Conservation (phyloP, 805 yeast species). For the Vanderwaltozyma polyspora region DNA sequence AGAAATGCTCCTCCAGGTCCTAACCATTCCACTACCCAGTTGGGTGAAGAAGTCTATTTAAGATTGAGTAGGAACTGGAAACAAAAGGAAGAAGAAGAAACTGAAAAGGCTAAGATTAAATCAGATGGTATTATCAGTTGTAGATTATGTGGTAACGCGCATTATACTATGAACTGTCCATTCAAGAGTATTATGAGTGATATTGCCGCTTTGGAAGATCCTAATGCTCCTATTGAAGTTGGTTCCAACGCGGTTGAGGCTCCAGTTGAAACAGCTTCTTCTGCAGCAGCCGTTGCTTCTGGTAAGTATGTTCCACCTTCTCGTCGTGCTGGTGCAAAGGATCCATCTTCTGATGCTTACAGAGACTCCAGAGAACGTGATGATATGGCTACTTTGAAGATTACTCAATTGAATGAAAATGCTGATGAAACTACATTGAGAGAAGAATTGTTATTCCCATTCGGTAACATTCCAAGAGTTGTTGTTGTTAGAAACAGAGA, state of each 20-base stretch:
- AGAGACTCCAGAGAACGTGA: constrained; percentile 53
- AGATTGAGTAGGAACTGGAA: constrained; percentile 69
- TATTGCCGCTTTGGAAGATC: constrained; percentile 32
- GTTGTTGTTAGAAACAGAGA: constrained; percentile 82
- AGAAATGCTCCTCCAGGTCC: constrained; percentile 69
- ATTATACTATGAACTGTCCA: constrained; percentile 92
- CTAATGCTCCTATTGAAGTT: constrained; percentile 20
- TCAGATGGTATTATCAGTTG: constrained; percentile 42
- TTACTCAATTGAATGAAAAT: constrained; percentile 79
- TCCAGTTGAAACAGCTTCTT: constrained; percentile 22
- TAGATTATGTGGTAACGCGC: constrained; percentile 90
- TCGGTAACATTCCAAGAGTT: constrained; percentile 62
- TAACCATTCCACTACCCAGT: constrained; percentile 74
- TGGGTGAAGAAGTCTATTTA: constrained; percentile 74
- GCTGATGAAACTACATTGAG: constrained; percentile 76
- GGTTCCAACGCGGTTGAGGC: constrained; percentile 24
- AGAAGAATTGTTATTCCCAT: constrained; percentile 54
- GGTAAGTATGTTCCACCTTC: constrained; percentile 54
- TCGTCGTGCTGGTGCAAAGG: constrained; percentile 31
- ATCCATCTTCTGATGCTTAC: constrained; percentile 32
- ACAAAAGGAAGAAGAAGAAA: constrained; percentile 62
- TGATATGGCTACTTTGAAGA: constrained; percentile 77
- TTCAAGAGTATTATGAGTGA: constrained; percentile 73
- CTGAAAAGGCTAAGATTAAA: constrained; percentile 33
- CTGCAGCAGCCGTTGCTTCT: constrained; percentile 28